Base-by-base conservation (phyloP, 2,329 filamentous ascomycete species). In the Alternaria alternata region DNA sequence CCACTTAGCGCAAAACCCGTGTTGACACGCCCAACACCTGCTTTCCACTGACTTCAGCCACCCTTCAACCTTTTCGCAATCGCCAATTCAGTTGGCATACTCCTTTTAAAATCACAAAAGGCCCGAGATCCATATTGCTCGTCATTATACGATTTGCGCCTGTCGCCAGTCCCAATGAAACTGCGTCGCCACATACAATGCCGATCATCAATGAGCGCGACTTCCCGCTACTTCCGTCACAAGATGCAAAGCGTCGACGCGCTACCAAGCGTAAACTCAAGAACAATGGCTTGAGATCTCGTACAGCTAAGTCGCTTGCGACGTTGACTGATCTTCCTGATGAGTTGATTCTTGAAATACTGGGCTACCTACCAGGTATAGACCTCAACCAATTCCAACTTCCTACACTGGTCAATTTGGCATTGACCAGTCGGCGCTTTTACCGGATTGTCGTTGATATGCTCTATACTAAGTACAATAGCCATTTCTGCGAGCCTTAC, bases 261-360 rank as follows among this genome's bases (percentile, higher is more conserved):
- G 36, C 32, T 32, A 32, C 16, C 46, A 34, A 18, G 49, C 44
- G 30, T 42, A 22, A 1, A 30, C 32, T 38, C 30, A 26, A 38
- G 22, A 11, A 1, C 16, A 22, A 16, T 20, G 16, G 9, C 26
- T 20, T 20, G 16, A 12, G 32, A n/a, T 12, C 28, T n/a, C 43
- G 28, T 32, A 30, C 8, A 7, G 12, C 18, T 30, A 24, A 22
- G 3, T 11, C 22, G 14, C 32, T 12, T 18, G 53, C 61, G 24
- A 64, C 69, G 8, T 38, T 75, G 11, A 55, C 61, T 30, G 62
- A 71, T 46, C 64, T 76, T 9, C 73, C 74, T 1, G 68, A 72
- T 41, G 74, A 76, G 54, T 63, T 75, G 2, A 52, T 75, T n/a
- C 52, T 73, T 3, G 51, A 66, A 14, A 71, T 75, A n/a, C 46